Percentiles rank a stretch among this genome's conserved stretches.
These are phyloP conservation scores for Tetratostichococcus sp. DNA, from an alignment of 139 green algal species.

Conservation along the genomic window DNA sequence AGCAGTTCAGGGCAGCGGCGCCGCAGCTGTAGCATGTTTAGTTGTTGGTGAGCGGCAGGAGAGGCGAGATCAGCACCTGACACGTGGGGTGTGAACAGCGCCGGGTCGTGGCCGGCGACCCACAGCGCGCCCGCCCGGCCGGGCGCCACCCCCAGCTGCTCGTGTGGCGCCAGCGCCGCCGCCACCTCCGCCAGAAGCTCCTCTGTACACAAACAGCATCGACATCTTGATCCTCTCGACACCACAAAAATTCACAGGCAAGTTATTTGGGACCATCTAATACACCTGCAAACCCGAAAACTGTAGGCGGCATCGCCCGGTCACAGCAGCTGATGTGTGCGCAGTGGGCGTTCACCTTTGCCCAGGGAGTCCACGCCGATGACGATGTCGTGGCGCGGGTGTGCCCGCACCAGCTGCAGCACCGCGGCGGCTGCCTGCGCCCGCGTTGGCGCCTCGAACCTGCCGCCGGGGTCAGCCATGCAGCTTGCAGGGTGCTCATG, in stretches of 20 bases:
- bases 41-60: too few species aligned
- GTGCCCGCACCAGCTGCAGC: conserved; percentile 3
- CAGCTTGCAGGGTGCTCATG: too few species aligned
- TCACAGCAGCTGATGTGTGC: too few species aligned
- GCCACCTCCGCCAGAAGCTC: conserved; percentile 22
- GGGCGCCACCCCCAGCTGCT: background rate
- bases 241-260: too few species aligned
- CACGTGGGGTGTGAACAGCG: conserved; percentile 16
- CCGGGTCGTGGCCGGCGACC: conserved; percentile 5
- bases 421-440: conserved; percentile 8
- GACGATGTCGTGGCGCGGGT: conserved; percentile 13
- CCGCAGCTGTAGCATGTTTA: too few species aligned
- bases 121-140: background rate
- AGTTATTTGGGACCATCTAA: too few species aligned
- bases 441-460: conserved; percentile 15
- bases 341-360: conserved; percentile 20
- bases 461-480: background rate
- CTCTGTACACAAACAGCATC: conserved; percentile 7
- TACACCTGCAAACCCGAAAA: too few species aligned
- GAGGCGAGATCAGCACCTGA: too few species aligned
- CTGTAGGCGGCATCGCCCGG: too few species aligned
- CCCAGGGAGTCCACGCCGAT: conserved; percentile 31
- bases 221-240: too few species aligned
- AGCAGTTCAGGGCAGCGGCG: too few species aligned
- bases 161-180: background rate